Conservation (phyloP, 306 rosid genomes). For the Dryas octopetala region DNA sequence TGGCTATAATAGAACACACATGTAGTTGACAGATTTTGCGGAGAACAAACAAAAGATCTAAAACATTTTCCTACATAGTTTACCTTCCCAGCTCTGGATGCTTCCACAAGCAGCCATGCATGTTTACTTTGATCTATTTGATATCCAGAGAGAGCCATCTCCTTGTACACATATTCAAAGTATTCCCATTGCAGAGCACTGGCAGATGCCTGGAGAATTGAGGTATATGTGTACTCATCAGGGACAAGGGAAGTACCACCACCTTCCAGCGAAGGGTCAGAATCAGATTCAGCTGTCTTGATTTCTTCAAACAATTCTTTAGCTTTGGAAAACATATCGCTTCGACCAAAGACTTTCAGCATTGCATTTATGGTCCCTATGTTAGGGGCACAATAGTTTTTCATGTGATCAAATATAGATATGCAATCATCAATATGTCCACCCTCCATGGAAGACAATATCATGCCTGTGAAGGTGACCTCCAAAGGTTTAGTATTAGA, state of each 20-base stretch:
- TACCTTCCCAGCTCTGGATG: conserved; percentile 95
- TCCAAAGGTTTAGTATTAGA: conserved; percentile 70
- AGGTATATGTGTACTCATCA: conserved; percentile 63
- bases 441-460: conserved; percentile 67
- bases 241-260: conserved; percentile 39
- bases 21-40: too few relatives aligned
- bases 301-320: conserved; percentile 78
- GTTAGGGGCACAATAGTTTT: conserved; percentile 61
- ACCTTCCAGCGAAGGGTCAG: conserved; percentile 26
- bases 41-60: neutral
- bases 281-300: conserved; percentile 43
- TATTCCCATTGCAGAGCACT: conserved; percentile 91
- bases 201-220: conserved; percentile 79
- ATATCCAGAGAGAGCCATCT: conserved; percentile 72
- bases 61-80: neutral
- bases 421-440: conserved; percentile 70
- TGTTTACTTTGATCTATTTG: conserved; percentile 67
- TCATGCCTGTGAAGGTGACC: conserved; percentile 91
- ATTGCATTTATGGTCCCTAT: conserved; percentile 77
- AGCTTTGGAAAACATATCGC: conserved; percentile 77
- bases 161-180: conserved; percentile 84
- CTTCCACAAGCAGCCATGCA: conserved; percentile 54
- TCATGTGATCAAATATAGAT: conserved; percentile 65
- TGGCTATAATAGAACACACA: neutral
- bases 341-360: conserved; percentile 79